A percentile compares a stretch with the other conserved stretches of the same genome.
These are phyloP conservation scores for Neofusicoccum kwambonambiense DNA, from an alignment of 2,329 filamentous ascomycete genomes.

Conservation along the genomic window DNA sequence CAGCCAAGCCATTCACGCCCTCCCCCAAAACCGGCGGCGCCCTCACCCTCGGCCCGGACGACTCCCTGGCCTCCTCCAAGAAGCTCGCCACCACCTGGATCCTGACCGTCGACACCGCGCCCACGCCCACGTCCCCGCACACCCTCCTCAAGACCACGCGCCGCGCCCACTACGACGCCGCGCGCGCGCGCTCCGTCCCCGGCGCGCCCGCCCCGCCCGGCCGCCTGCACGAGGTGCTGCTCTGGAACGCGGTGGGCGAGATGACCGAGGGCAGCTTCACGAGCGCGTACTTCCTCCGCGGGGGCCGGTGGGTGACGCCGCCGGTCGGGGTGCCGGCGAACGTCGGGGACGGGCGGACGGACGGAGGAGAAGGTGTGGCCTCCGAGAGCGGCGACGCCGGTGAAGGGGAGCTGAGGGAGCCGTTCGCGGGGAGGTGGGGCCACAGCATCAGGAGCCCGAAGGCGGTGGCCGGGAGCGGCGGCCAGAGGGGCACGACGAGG, in stretches of 20 bases:
- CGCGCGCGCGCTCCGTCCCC: constrained; percentile 62
- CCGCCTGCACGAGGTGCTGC: constrained; percentile 62
- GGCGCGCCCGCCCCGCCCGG: constrained; percentile 32
- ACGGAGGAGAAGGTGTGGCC: not conserved
- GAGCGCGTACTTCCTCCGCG: constrained; percentile 76
- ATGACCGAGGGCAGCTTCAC: constrained; percentile 86
- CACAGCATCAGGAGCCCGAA: constrained; percentile 37
- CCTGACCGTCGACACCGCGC: constrained; percentile 53
- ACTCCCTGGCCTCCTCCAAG: constrained; percentile 25
- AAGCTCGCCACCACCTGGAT: constrained; percentile 39
- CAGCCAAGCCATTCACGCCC: constrained; percentile 27
- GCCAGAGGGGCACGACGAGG: constrained; percentile 78
- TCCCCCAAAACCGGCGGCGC: constrained; percentile 38
- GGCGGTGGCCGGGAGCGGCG: constrained; percentile 67
- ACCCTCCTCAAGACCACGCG: constrained; percentile 85
- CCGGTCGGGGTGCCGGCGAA: constrained; percentile 38
- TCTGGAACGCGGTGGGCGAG: constrained; percentile 63
- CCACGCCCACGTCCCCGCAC: constrained; percentile 58
- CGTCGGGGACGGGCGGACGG: not conserved
- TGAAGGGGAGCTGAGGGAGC: constrained; percentile 35
- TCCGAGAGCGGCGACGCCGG: constrained; percentile 20
- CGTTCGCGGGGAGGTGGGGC: constrained; percentile 39
- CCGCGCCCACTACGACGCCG: constrained; percentile 68
- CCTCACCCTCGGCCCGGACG: constrained; percentile 31
- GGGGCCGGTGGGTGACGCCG: constrained; percentile 77